Conservation (phyloP, 2,329 filamentous ascomycete genomes). For the Fusarium sp. region DNA sequence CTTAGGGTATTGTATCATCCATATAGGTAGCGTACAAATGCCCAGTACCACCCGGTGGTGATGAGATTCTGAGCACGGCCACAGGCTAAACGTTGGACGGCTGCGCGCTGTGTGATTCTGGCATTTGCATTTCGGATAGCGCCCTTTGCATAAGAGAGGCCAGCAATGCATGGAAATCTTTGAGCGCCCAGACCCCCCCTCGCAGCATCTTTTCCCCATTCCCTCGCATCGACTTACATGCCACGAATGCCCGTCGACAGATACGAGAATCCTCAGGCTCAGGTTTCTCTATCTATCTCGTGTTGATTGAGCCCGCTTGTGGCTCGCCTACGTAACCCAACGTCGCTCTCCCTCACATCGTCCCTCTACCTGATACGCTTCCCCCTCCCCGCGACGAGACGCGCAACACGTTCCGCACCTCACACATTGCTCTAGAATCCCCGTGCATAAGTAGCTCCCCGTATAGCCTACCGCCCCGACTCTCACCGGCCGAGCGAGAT, state of each 20-base stretch:
- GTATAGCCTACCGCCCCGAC: neutral
- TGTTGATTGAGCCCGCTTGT: conserved; percentile 1
- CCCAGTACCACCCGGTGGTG: neutral
- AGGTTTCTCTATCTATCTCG: neutral
- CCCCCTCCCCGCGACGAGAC: conserved; percentile 19
- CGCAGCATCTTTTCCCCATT: neutral
- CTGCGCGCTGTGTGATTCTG: neutral
- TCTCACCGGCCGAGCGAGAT: conserved; percentile 30
- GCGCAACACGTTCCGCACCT: conserved; percentile 15
- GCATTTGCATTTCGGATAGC: conserved; percentile 1
- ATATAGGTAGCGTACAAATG: neutral
- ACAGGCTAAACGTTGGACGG: neutral
- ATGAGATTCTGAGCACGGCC: neutral
- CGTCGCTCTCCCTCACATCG: conserved; percentile 8
- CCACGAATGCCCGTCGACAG: neutral
- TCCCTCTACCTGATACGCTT: conserved; percentile 32
- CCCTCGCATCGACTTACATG: neutral
- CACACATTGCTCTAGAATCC: conserved; percentile 12
- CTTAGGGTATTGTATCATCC: conserved; percentile 16
- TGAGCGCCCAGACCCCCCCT: neutral
- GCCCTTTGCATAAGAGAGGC: conserved; percentile 13
- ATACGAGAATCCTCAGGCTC: conserved; percentile 14
- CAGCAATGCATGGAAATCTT: conserved; percentile 29
- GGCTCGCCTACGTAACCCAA: conserved; percentile 14
- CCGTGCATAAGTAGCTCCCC: conserved; percentile 4